These are phyloP conservation scores for Teunomyces aglyptinius DNA, from an alignment of 805 yeast species.

Conservation along the genomic window DNA sequence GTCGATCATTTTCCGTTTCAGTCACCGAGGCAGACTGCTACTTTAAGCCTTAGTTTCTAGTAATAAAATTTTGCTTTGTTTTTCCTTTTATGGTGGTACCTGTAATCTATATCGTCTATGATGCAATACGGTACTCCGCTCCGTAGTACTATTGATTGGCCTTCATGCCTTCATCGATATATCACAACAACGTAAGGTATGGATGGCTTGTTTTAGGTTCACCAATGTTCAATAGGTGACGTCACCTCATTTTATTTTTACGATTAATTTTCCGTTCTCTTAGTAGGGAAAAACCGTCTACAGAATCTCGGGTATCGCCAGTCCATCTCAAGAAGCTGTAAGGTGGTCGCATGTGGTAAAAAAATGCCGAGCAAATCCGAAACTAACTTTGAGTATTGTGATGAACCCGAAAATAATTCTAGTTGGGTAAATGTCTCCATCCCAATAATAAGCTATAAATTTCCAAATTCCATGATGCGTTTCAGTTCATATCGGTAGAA, in stretches of 20 bases:
- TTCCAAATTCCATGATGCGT: neutral
- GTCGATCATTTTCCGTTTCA: neutral
- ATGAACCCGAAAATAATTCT: neutral
- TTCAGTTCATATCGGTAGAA: neutral
- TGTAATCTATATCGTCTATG: neutral
- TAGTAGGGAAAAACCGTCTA: neutral
- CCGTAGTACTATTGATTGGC: neutral
- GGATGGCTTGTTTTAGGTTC: neutral
- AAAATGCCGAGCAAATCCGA: neutral
- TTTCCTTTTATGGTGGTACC: neutral
- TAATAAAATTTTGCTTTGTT: neutral
- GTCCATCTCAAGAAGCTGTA: neutral
- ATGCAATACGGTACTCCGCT: neutral
- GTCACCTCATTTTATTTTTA: neutral
- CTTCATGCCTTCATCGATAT: neutral
- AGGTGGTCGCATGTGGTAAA: neutral
- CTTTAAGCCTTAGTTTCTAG: neutral
- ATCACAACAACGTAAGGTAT: neutral
- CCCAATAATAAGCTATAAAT: neutral
- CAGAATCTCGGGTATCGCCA: constrained; percentile 1
- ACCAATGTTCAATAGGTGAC: neutral
- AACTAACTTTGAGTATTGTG: neutral
- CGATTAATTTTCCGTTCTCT: neutral
- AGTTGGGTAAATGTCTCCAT: neutral
- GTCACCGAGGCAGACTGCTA: neutral